Evolutionary conservation across 202 grass and related monocot genomes (phyloP).

Genomic region (Brachypodium distachyon): DNA sequence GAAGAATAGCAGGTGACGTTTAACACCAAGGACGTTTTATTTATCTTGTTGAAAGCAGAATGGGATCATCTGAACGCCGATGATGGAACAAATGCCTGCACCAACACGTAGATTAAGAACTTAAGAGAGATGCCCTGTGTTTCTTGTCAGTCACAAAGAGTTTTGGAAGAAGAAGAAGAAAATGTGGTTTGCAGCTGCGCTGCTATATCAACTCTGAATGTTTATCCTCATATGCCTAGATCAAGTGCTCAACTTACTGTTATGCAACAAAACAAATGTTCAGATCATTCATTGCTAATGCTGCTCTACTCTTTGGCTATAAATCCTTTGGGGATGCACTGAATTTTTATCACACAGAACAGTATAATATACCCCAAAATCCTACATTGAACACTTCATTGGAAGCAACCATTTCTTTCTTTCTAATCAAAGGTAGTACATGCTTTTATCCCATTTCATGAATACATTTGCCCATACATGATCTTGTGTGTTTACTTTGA

Average conservation of each 20-base stretch:
- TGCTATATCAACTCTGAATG: not conserved
- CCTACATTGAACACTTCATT: no score
- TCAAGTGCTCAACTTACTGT: no score
- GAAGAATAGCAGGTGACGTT: not conserved
- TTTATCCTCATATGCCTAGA: not conserved
- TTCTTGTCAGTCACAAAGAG: not conserved
- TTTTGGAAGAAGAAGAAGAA: not conserved
- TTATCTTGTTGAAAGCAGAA: not conserved
- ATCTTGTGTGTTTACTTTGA: not conserved
- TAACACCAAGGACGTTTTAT: not conserved
- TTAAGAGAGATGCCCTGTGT: conserved; percentile 1
- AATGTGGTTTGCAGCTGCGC: not conserved
- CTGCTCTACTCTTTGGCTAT: no score
- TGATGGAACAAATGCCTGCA: conserved; percentile 17
- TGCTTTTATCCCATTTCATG: not conserved
- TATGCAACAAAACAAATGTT: no score
- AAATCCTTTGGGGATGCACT: no score
- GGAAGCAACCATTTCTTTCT: no score
- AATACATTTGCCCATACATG: not conserved
- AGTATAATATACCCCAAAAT: not conserved
- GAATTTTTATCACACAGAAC: no score
- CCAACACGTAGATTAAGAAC: no score
- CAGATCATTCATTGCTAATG: no score
- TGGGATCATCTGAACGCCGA: conserved; percentile 1
- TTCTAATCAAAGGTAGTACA: not conserved